A percentile compares a stretch with the other conserved stretches of the same genome.
phyloP scores from a whole-genome alignment of 106 monocot species.

The Allium cepa region DNA sequence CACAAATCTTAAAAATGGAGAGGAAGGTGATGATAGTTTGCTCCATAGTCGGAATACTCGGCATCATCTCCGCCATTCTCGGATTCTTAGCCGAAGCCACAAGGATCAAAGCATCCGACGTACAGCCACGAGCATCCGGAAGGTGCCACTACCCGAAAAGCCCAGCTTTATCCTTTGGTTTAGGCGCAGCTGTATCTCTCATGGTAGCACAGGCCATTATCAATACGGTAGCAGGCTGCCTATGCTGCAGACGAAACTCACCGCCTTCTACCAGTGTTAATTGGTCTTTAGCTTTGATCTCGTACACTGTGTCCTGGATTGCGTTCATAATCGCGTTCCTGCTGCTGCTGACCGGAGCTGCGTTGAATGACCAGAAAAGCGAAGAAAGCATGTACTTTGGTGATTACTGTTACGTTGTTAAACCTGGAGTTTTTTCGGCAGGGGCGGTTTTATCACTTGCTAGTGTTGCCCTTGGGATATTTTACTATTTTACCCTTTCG shows the following conservation, averaged over 20 bases:
- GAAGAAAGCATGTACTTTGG: constrained; percentile 23
- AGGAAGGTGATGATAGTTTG: too few relatives aligned
- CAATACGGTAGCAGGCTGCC: constrained; percentile 75
- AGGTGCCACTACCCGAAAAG: constrained; percentile 69
- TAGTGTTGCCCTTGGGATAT: constrained; percentile 29
- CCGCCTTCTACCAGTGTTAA: constrained; percentile 29
- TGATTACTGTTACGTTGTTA: constrained; percentile 48
- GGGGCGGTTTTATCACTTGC: constrained; percentile 39
- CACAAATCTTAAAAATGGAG: too few relatives aligned
- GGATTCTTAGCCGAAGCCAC: too few relatives aligned
- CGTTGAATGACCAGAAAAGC: constrained; percentile 34
- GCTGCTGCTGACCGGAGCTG: constrained; percentile 42
- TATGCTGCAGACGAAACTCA: constrained; percentile 72
- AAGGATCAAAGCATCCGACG: constrained; percentile 45
- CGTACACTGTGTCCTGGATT: constrained; percentile 71
- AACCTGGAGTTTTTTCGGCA: constrained; percentile 46
- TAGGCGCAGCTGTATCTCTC: constrained; percentile 54
- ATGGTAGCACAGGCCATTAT: constrained; percentile 66
- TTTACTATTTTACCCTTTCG: constrained; percentile 30
- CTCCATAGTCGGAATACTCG: too few relatives aligned
- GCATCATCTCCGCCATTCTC: too few relatives aligned
- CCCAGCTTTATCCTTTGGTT: constrained; percentile 63
- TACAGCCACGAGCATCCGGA: constrained; percentile 11
- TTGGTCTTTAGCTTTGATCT: constrained; percentile 56
- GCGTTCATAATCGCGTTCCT: constrained; percentile 53